Percentiles rank a stretch among this genome's conserved stretches.
Evolutionary conservation across 2,329 filamentous ascomycete genomes (phyloP).

Genomic region (Botryotinia narcissicola): DNA sequence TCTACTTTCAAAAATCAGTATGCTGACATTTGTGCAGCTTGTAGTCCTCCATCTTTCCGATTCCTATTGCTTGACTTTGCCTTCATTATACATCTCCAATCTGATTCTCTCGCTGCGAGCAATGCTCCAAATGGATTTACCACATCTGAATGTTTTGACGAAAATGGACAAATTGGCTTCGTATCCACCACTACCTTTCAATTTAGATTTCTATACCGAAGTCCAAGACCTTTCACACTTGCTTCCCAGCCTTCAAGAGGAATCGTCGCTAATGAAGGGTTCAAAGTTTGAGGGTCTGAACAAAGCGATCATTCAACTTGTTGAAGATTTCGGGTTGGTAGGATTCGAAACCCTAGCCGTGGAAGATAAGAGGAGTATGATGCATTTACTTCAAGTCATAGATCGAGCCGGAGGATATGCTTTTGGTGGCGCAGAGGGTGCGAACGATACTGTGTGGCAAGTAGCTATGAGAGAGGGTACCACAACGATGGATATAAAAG

Average conservation of each 20-base stretch:
- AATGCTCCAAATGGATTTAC: conserved; percentile 98
- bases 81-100: conserved; percentile 92
- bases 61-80: conserved; percentile 87
- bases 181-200: conserved; percentile 87
- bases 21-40: conserved; percentile 56
- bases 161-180: conserved; percentile 93
- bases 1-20: background rate
- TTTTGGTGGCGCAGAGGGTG: conserved; percentile 85
- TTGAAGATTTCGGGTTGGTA: conserved; percentile 87
- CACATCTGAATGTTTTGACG: conserved; percentile 91
- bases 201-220: conserved; percentile 95
- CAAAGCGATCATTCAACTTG: conserved; percentile 78
- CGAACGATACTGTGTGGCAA: conserved; percentile 96
- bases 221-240: conserved; percentile 89
- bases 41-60: conserved; percentile 93
- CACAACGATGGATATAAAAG: conserved; percentile 73
- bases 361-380: conserved; percentile 97
- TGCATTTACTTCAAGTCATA: conserved; percentile 82
- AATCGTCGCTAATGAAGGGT: conserved; percentile 67
- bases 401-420: conserved; percentile 91
- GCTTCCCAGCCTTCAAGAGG: conserved; percentile 73
- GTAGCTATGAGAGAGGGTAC: conserved; percentile 81
- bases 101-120: conserved; percentile 88
- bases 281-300: conserved; percentile 83
- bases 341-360: conserved; percentile 91